A percentile compares a stretch with the other conserved stretches of the same genome.
phyloP scores from a whole-genome alignment of 1,284 basidiomycete genomes.

The Fomitopsis palustris region DNA sequence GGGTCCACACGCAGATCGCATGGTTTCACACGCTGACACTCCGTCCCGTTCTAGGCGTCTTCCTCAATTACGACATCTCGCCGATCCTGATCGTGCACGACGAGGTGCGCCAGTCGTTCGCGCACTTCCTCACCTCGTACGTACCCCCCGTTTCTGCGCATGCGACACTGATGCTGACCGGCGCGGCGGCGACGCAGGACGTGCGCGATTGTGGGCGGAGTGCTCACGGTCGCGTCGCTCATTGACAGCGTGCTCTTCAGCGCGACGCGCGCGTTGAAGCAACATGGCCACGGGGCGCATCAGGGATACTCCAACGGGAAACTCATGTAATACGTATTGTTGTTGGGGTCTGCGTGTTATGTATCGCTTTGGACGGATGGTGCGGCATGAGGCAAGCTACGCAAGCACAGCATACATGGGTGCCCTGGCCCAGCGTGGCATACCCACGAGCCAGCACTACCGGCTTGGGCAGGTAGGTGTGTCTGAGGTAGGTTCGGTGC shows the following conservation, averaged over 20 bases:
- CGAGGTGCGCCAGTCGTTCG: constrained; percentile 92
- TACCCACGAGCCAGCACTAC: not conserved
- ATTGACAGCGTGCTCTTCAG: constrained; percentile 87
- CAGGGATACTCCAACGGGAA: constrained; percentile 39
- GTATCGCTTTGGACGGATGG: constrained; percentile 1
- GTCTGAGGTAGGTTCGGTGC: not conserved
- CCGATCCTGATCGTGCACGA: constrained; percentile 90
- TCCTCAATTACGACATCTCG: constrained; percentile 99
- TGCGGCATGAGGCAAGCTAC: no score
- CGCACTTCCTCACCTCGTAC: constrained; percentile 95
- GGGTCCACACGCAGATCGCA: not conserved
- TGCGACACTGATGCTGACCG: not conserved
- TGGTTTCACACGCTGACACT: not conserved
- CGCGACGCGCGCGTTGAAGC: constrained; percentile 65
- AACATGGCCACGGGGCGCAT: constrained; percentile 32
- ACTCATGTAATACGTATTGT: constrained; percentile 36
- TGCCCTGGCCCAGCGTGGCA: no score
- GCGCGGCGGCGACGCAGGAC: constrained; percentile 51
- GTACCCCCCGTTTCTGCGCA: constrained; percentile 28
- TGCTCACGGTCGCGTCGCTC: constrained; percentile 93
- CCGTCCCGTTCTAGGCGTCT: constrained; percentile 50
- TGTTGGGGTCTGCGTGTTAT: constrained; percentile 5
- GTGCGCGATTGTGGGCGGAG: constrained; percentile 96
- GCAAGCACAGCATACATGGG: not conserved
- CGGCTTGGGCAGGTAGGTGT: no score